These are phyloP conservation scores for Candida morakotiae DNA, from an alignment of 805 yeast species.

Conservation along the genomic window DNA sequence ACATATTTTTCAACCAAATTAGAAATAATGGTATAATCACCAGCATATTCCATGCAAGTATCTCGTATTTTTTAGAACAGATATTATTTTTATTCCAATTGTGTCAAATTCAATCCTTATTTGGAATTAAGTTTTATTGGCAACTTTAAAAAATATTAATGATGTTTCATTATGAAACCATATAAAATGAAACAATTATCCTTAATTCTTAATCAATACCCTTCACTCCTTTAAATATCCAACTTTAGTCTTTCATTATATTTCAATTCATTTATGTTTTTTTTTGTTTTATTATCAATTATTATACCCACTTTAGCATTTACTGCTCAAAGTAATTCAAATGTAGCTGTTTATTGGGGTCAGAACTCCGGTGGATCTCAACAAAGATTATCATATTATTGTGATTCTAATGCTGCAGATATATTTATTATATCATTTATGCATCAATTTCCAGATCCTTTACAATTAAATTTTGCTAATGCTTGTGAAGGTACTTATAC, in stretches of 20 bases:
- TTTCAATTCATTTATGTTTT: not conserved
- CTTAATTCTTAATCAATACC: not conserved
- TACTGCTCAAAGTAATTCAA: constrained; percentile 13
- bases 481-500: constrained; percentile 37
- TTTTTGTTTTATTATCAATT: constrained; percentile 4
- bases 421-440: constrained; percentile 71
- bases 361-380: constrained; percentile 31
- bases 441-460: constrained; percentile 46
- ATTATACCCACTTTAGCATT: constrained; percentile 8
- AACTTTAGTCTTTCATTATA: constrained; percentile 4
- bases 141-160: not conserved
- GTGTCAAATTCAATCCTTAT: not conserved
- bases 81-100: not conserved
- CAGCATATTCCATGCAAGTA: too few relatives aligned
- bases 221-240: not conserved
- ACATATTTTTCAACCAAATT: not conserved
- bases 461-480: constrained; percentile 44
- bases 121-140: not conserved
- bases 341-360: constrained; percentile 29
- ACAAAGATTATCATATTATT: constrained; percentile 44
- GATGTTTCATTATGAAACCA: not conserved
- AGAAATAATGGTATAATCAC: not conserved
- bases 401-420: constrained; percentile 67
- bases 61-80: not conserved
- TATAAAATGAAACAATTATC: not conserved